Evolutionary conservation across 2,329 filamentous ascomycete genomes (phyloP).

Genomic region (Fusarium stilboides): DNA sequence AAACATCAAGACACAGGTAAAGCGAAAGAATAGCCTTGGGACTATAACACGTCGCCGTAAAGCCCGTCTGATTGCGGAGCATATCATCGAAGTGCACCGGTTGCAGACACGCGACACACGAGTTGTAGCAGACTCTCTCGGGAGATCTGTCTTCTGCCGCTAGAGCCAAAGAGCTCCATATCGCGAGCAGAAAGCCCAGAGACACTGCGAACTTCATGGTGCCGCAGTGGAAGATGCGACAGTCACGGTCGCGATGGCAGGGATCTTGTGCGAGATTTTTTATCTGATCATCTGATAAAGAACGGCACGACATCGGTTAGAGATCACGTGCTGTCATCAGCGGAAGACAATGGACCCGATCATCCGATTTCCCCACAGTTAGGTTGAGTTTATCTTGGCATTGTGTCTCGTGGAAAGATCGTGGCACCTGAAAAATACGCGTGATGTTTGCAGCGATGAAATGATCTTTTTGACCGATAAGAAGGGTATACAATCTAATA

Average conservation of each 20-base stretch:
- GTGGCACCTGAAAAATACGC: not conserved
- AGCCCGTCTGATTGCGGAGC: slow-evolving; percentile 35
- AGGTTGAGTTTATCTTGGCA: slow-evolving; percentile 1
- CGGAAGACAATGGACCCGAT: not conserved
- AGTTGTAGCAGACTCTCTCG: slow-evolving; percentile 52
- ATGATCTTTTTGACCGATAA: not conserved
- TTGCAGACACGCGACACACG: slow-evolving; percentile 52
- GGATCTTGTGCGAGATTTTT: slow-evolving; percentile 41
- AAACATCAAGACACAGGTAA: slow-evolving; percentile 56
- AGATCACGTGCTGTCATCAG: slow-evolving; percentile 14
- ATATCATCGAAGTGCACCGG: slow-evolving; percentile 54
- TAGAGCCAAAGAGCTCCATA: not conserved
- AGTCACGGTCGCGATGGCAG: slow-evolving; percentile 4
- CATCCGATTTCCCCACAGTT: not conserved
- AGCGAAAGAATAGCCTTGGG: slow-evolving; percentile 51
- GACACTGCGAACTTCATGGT: slow-evolving; percentile 38
- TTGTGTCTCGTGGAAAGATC: not conserved
- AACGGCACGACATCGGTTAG: not conserved
- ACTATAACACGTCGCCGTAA: slow-evolving; percentile 51
- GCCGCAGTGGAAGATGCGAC: not conserved
- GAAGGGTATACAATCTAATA: not conserved
- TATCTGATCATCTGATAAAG: slow-evolving; percentile 53
- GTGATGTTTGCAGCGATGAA: not conserved
- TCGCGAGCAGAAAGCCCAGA: slow-evolving; percentile 4
- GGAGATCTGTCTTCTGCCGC: slow-evolving; percentile 24